These are phyloP conservation scores for Verticillium zaregamsianum DNA, from an alignment of 2,329 filamentous ascomycete genomes.

Conservation along the genomic window DNA sequence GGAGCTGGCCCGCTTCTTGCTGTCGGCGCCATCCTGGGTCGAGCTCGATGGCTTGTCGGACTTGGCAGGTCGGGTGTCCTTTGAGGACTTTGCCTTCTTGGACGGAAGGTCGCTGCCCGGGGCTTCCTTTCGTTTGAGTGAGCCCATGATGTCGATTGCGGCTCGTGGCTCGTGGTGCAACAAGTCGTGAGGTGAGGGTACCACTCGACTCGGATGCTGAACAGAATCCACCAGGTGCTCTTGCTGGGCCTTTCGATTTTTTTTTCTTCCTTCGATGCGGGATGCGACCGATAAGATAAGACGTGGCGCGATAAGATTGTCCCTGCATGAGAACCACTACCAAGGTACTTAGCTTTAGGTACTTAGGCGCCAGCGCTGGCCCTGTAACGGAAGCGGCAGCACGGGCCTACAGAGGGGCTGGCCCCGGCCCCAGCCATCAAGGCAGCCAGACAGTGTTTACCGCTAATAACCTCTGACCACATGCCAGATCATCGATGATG, in stretches of 20 bases:
- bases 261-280: slow-evolving; percentile 1
- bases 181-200: neutral
- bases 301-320: neutral
- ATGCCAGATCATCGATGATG: slow-evolving; percentile 1
- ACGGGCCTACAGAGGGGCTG: neutral
- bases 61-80: slow-evolving; percentile 45
- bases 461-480: slow-evolving; percentile 1
- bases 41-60: slow-evolving; percentile 29
- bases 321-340: neutral
- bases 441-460: neutral
- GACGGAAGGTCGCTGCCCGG: slow-evolving; percentile 44
- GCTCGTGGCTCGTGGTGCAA: neutral
- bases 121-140: slow-evolving; percentile 55
- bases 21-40: slow-evolving; percentile 27
- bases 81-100: slow-evolving; percentile 43
- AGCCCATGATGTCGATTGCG: slow-evolving; percentile 41
- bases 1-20: slow-evolving; percentile 25
- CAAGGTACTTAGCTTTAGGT: too few species aligned
- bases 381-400: neutral
- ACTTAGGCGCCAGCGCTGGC: neutral
- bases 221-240: neutral
- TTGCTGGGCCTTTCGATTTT: neutral
- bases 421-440: neutral
- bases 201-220: neutral
- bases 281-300: slow-evolving; percentile 1